Evolutionary conservation across 2,329 filamentous ascomycete species (phyloP).

Genomic region (Ophioceras dolichostomum): DNA sequence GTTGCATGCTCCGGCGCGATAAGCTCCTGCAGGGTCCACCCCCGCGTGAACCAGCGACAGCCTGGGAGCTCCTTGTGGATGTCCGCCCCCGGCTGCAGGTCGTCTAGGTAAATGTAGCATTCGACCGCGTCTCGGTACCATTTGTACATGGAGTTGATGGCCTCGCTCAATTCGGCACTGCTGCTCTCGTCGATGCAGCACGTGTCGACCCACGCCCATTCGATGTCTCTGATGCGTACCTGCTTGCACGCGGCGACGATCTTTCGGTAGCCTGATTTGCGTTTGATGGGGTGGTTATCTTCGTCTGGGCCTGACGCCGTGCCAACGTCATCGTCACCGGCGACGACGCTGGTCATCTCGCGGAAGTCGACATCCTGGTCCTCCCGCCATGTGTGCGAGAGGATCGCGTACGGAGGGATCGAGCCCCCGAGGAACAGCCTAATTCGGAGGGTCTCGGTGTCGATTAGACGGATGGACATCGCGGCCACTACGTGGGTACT

Average conservation of each 20-base stretch:
- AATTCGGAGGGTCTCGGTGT: conserved; percentile 2
- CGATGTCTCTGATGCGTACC: too few relatives aligned
- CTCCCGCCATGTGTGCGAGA: conserved; percentile 9
- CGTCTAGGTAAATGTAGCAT: conserved; percentile 1
- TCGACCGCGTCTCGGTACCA: conserved; percentile 1
- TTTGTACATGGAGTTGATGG: conserved; percentile 5
- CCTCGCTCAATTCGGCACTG: conserved; percentile 3
- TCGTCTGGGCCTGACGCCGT: too few relatives aligned
- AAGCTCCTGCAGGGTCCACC: background rate
- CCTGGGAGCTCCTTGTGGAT: background rate
- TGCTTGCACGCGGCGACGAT: too few relatives aligned
- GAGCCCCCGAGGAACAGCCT: conserved; percentile 8
- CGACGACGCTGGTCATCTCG: conserved; percentile 6
- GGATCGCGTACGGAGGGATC: conserved; percentile 16
- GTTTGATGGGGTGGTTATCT: too few relatives aligned
- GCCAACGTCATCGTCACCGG: too few relatives aligned
- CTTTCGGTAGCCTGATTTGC: too few relatives aligned
- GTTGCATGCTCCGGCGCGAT: background rate
- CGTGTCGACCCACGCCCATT: conserved; percentile 2
- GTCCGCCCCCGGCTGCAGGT: background rate
- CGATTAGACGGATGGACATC: conserved; percentile 5
- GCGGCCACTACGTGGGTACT: background rate
- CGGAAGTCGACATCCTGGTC: conserved; percentile 10
- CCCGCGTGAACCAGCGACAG: conserved; percentile 1
- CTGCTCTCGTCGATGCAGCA: conserved; percentile 4